Base-by-base conservation (phyloP, 495 filamentous ascomycete genomes). In the Achaetomiella virescens region DNA sequence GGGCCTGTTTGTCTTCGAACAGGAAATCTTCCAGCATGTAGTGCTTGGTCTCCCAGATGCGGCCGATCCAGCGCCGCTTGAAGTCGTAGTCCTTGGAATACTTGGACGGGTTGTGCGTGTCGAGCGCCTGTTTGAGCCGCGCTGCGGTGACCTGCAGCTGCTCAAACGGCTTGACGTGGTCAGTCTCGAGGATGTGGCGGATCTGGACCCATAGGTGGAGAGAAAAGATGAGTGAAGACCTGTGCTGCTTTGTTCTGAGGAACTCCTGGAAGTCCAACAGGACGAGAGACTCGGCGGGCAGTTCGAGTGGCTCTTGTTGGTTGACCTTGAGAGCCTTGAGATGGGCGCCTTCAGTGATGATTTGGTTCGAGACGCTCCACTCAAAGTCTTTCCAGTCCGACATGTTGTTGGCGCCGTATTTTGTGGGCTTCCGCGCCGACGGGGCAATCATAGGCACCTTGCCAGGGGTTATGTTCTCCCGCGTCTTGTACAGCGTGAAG, bases 161-260 rank as follows among this genome's bases (percentile, higher is more conserved):
- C 11, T 64, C 29, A 44, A 66, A 65, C 9, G 59, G 49, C 14
- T 57, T 27, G n/a, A 18, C 22, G 17, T 55, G 57, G 9, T 64
- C 52, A 2, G 57, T 50, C 15, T 69, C 68, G 17, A 69, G 31
- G 37, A 68, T 69, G 36, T 59, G 46, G n/a, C 66, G 68, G 48
- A 69, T 62, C 35, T 69, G 64, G 20, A 64, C 54, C 46, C 53
- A 64, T 12, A 69, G 47, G 18, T 68, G 64, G 11, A 62, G 51
- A 6, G 55, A 61, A 27, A 70, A 69, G 12, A 64, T 35, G 9
- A 61, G 53, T 15, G 53, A 44, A 8, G 58, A 55, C 21, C 48
- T 43, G 33, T 61, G 50, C 0, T 24, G 14, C 9, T 50, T 42
- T 20, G 22, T 41, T 15, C 36, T 47, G n/a, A 65, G 48, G 33